Percentiles rank a stretch among this genome's conserved stretches.
Evolutionary conservation across 805 yeast genomes (phyloP).

Genomic region (Hanseniaspora jakobsenii): DNA sequence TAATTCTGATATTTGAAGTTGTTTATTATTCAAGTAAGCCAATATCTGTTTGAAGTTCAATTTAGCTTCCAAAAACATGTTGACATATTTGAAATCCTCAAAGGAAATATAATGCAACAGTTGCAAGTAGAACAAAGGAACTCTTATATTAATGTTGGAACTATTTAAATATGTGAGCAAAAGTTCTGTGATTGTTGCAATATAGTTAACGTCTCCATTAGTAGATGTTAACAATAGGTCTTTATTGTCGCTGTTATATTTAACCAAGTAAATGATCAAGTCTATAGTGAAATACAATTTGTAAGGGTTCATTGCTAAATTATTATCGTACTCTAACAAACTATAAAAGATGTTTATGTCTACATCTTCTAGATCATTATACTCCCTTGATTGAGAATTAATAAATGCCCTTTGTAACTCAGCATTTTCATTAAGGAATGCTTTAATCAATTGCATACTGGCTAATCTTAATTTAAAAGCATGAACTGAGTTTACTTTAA

Average conservation of each 20-base stretch:
- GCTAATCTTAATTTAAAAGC: slow-evolving; percentile 71
- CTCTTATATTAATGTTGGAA: slow-evolving; percentile 48
- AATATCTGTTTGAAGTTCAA: slow-evolving; percentile 57
- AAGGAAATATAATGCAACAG: slow-evolving; percentile 63
- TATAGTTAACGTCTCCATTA: slow-evolving; percentile 56
- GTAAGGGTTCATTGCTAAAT: slow-evolving; percentile 68
- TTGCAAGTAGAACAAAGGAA: slow-evolving; percentile 66
- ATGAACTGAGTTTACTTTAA: slow-evolving; percentile 70
- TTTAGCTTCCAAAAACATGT: slow-evolving; percentile 59
- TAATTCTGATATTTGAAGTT: slow-evolving; percentile 33
- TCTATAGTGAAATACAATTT: slow-evolving; percentile 72
- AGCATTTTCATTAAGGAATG: slow-evolving; percentile 53
- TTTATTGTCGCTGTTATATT: slow-evolving; percentile 34
- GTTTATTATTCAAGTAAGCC: slow-evolving; percentile 45
- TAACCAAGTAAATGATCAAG: slow-evolving; percentile 48
- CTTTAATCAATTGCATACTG: slow-evolving; percentile 50
- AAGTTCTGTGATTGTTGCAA: slow-evolving; percentile 70
- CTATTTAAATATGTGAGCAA: slow-evolving; percentile 50
- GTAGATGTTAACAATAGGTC: slow-evolving; percentile 37
- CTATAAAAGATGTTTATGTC: slow-evolving; percentile 49
- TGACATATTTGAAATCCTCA: slow-evolving; percentile 63
- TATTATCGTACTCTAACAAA: slow-evolving; percentile 65
- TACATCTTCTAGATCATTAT: slow-evolving; percentile 18
- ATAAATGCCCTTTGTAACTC: slow-evolving; percentile 54
- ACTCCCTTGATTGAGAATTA: slow-evolving; percentile 47